phyloP scores from a whole-genome alignment of 371 early-diverging fungal genomes.

The Mortierella sp. region DNA sequence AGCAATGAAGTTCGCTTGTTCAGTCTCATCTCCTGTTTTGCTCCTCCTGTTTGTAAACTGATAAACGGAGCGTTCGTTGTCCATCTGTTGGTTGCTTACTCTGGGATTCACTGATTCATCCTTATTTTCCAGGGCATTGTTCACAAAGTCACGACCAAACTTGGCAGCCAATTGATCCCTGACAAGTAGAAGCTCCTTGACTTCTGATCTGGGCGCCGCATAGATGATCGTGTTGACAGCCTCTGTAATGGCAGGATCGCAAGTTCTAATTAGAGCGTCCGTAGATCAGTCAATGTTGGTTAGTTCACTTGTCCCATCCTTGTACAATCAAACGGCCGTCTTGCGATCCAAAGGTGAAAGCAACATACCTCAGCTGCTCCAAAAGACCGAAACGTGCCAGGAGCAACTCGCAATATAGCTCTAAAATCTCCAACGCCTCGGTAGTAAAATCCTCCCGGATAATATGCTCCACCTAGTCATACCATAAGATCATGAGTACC shows the following conservation, averaged over 20 bases:
- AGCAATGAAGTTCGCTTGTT: too few relatives aligned
- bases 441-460: conserved; percentile 91
- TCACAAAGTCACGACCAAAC: conserved; percentile 86
- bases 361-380: conserved; percentile 79
- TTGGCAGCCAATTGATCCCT: conserved; percentile 85
- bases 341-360: background rate
- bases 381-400: conserved; percentile 89
- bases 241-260: conserved; percentile 85
- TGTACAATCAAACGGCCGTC: too few relatives aligned
- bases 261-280: conserved; percentile 58
- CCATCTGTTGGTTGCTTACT: conserved; percentile 56
- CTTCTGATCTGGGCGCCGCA: conserved; percentile 87
- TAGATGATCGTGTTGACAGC: conserved; percentile 92
- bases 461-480: conserved; percentile 87
- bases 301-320: too few relatives aligned
- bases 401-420: conserved; percentile 90
- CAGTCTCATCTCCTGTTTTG: too few relatives aligned
- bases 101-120: conserved; percentile 81
- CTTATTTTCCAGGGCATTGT: conserved; percentile 79
- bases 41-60: too few relatives aligned
- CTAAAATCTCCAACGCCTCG: conserved; percentile 93
- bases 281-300: too few relatives aligned
- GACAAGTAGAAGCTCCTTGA: conserved; percentile 83
- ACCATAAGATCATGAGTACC: too few relatives aligned
- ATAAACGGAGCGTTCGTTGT: too few relatives aligned